Percentiles rank a stretch among this genome's conserved stretches.
Evolutionary conservation across 179 eudicot genomes (phyloP).

Genomic region (Pouteria campechiana): DNA sequence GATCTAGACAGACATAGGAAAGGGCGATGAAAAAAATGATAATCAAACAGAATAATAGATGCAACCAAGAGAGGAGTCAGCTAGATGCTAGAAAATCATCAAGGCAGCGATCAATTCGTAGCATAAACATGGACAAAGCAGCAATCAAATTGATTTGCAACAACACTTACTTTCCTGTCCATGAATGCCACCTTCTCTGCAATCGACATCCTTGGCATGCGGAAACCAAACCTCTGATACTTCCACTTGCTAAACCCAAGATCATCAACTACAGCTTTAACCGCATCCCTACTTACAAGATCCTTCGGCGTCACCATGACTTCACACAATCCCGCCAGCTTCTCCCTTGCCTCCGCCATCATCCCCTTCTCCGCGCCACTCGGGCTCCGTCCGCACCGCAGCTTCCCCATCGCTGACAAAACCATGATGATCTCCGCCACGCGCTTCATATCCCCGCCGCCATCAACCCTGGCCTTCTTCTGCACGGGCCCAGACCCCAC

Average conservation of each 20-base stretch:
- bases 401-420: constrained; percentile 73
- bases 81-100: too few relatives aligned
- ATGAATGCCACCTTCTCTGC: constrained; percentile 51
- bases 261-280: constrained; percentile 66
- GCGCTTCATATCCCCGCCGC: constrained; percentile 29
- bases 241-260: constrained; percentile 52
- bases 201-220: constrained; percentile 55
- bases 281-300: constrained; percentile 54
- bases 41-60: too few relatives aligned
- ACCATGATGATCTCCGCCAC: constrained; percentile 87
- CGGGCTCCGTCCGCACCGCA: constrained; percentile 77
- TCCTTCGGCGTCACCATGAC: constrained; percentile 73
- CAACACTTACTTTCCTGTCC: too few relatives aligned
- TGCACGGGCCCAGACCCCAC: too few relatives aligned
- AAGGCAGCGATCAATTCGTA: too few relatives aligned
- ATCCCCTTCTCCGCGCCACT: constrained; percentile 58
- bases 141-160: too few relatives aligned
- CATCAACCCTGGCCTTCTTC: constrained; percentile 17
- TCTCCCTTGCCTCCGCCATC: constrained; percentile 75
- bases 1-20: too few relatives aligned
- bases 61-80: too few relatives aligned
- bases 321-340: constrained; percentile 43
- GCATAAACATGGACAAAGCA: too few relatives aligned
- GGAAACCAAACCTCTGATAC: constrained; percentile 51
- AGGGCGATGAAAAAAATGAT: too few relatives aligned